Percentiles rank a stretch among this genome's conserved stretches.
Conservation (phyloP, 805 yeast species). For the Candida loeiensis region DNA sequence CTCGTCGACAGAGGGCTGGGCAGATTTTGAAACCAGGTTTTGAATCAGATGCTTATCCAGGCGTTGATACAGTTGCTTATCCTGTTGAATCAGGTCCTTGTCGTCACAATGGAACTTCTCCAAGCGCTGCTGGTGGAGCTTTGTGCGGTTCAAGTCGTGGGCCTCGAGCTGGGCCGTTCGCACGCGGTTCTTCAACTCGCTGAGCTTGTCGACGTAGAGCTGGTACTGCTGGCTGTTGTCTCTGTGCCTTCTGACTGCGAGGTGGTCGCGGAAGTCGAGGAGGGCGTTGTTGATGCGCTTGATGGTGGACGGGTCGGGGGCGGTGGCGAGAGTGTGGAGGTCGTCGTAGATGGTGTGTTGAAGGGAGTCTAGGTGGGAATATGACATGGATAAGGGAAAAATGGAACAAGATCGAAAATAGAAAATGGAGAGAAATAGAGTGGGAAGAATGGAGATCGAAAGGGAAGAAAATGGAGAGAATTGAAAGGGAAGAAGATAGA, state of each 20-base stretch:
- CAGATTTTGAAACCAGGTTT: too few relatives aligned
- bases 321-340: slow-evolving; percentile 17
- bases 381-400: slow-evolving; percentile 4
- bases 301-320: slow-evolving; percentile 9
- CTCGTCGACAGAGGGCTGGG: slow-evolving; percentile 30
- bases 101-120: slow-evolving; percentile 16
- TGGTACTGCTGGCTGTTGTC: slow-evolving; percentile 1
- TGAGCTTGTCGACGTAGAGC: slow-evolving; percentile 6
- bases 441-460: not conserved
- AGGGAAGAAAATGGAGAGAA: not conserved
- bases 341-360: slow-evolving; percentile 19
- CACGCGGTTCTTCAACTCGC: slow-evolving; percentile 21
- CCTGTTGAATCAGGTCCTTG: slow-evolving; percentile 16
- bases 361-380: slow-evolving; percentile 19
- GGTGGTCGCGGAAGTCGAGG: slow-evolving; percentile 6
- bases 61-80: too few relatives aligned
- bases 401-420: not conserved
- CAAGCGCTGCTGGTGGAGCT: slow-evolving; percentile 31
- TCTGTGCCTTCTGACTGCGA: slow-evolving; percentile 1
- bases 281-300: slow-evolving; percentile 8
- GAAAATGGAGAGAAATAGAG: not conserved
- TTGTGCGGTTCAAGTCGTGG: slow-evolving; percentile 23
- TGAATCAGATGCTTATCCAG: too few relatives aligned
- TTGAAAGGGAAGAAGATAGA: not conserved
- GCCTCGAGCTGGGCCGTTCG: slow-evolving; percentile 29